Evolutionary conservation across 441 rosid genomes (phyloP).

Genomic region (Erodium trifolium): DNA sequence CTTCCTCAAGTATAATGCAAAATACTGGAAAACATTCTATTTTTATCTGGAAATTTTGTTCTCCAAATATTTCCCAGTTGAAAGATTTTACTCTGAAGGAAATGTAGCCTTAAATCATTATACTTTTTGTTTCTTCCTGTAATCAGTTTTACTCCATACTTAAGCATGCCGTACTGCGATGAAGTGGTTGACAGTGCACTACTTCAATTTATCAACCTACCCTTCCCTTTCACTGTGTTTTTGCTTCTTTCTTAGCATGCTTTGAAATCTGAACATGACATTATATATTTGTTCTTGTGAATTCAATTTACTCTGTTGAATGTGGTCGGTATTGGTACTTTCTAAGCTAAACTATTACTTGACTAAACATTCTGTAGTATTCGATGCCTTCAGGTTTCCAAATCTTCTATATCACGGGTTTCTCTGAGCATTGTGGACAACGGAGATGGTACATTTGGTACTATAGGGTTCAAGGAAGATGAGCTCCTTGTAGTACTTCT

Average conservation of each 20-base stretch:
- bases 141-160: too few relatives aligned
- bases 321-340: conserved; percentile 4
- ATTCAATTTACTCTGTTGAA: not conserved
- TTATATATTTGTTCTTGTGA: conserved; percentile 9
- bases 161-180: too few relatives aligned
- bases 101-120: not conserved
- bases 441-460: conserved; percentile 16
- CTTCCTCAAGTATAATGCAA: not conserved
- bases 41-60: not conserved
- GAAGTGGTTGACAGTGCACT: not conserved
- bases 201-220: not conserved
- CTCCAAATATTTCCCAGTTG: not conserved
- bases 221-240: not conserved
- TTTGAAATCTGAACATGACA: not conserved
- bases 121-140: not conserved
- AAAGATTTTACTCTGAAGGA: not conserved
- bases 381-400: conserved; percentile 36
- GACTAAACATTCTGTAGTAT: conserved; percentile 31
- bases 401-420: conserved; percentile 19
- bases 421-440: conserved; percentile 24
- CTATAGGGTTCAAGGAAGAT: conserved; percentile 27
- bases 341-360: conserved; percentile 7
- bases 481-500: conserved; percentile 27
- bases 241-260: not conserved
- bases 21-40: not conserved